Evolutionary conservation across 331 rosid species (phyloP), one percentile per base, ranked within the genome.

Genomic region (Malus hybrid): DNA sequence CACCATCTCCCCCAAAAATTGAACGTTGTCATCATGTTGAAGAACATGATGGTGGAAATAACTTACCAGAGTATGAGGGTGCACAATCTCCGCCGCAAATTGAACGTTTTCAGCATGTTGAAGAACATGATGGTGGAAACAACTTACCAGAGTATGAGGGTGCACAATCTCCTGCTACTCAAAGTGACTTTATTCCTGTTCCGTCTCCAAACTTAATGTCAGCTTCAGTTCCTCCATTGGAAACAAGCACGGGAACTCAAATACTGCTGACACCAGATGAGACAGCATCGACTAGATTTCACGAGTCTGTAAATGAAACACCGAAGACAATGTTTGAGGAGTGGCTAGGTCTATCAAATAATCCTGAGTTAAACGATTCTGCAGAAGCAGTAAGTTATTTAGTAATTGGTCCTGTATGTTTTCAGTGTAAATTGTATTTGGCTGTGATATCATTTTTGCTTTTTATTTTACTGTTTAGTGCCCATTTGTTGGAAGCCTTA

Each of bases 371-470:
- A 24, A 75, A 52, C 53, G 75, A 77, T 81, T 68, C 87, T 62
- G 65, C 82, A 7, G 87, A 82, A n/a, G 75, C 78, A 46, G 98
- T 91, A 80, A 83, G 97, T 77, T 28, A 33, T 68, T 56, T 46
- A 33, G 76, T 42, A 61, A 28, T 6, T 61, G 60, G 77, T 42
- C 39, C 13, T 16, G 5, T 71, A 7, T 30, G 24, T 34, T 52
- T 74, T 19, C 52, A n/a, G 20, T 55, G 5, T 34, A 53, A 71
- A 48, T 28, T 61, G 4, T 60, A 9, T 34, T 32, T 29, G 7
- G 2, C 56, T 16, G 63, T 30, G 30, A 14, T 6, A 65, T 66
- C 42, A 6, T 28, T 4, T 61, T 74, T 42, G 53, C 55, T 39
- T 72, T 32, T 9, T 42, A 53, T 36, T 67, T 68, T 10, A 30